Conservation (phyloP, 495 filamentous ascomycete species). For the Articulospora tetracladia region DNA sequence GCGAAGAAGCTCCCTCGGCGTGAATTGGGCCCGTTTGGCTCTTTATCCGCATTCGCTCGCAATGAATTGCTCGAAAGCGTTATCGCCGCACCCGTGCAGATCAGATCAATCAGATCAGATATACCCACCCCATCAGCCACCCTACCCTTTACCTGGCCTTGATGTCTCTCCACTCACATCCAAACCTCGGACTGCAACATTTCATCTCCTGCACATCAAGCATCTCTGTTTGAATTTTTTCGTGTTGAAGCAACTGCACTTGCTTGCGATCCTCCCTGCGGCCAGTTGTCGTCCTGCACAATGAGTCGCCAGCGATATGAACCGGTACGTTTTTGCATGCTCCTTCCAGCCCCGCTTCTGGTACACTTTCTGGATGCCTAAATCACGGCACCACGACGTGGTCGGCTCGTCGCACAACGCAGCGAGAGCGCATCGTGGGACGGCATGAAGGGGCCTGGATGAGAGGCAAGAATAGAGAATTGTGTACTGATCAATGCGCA, state of each 20-base stretch:
- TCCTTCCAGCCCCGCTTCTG: neutral
- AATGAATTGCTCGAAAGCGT: neutral
- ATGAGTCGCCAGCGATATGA: conserved; percentile 7
- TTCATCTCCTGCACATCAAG: too few species aligned
- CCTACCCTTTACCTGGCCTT: too few species aligned
- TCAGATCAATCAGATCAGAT: neutral
- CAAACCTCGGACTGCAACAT: too few species aligned
- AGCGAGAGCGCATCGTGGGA: neutral
- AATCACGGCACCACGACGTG: neutral
- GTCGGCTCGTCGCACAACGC: neutral
- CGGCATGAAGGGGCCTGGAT: neutral
- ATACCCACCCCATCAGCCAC: neutral
- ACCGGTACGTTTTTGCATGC: neutral
- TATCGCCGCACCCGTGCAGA: neutral
- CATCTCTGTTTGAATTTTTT: too few species aligned
- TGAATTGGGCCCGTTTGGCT: neutral
- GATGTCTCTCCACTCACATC: conserved; percentile 8
- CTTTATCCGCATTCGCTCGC: neutral
- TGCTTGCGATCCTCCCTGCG: too few species aligned
- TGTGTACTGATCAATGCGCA: neutral
- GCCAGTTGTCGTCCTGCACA: neutral
- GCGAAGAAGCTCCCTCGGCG: neutral
- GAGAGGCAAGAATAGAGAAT: neutral
- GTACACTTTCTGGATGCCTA: neutral
- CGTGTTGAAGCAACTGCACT: too few species aligned